Percentiles rank a stretch among this genome's conserved stretches.
Conservation (phyloP, 2,329 filamentous ascomycete species). For the Phyllosticta paracitricarpa region DNA sequence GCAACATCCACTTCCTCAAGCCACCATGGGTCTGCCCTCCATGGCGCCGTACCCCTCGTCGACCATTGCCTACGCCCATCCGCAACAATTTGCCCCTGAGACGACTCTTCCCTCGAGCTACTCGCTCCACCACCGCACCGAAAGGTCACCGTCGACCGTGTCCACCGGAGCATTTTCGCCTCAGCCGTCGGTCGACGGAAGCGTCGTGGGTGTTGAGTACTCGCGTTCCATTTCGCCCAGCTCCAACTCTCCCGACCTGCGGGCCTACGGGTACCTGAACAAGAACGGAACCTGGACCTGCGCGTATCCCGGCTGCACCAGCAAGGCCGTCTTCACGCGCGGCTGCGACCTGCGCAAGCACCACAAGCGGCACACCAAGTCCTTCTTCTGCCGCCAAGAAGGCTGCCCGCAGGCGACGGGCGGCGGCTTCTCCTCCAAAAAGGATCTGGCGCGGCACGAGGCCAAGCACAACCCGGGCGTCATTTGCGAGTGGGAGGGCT, state of each 20-base stretch:
- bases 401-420: slow-evolving; percentile 47
- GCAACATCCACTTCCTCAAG: neutral
- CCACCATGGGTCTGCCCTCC: slow-evolving; percentile 3
- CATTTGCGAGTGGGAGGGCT: slow-evolving; percentile 48
- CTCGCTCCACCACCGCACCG: slow-evolving; percentile 1
- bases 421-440: slow-evolving; percentile 53
- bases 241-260: slow-evolving; percentile 25
- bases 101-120: slow-evolving; percentile 9
- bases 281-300: slow-evolving; percentile 47
- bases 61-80: slow-evolving; percentile 8
- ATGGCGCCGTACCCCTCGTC: slow-evolving; percentile 6
- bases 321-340: slow-evolving; percentile 46
- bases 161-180: slow-evolving; percentile 8
- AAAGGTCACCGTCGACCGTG: slow-evolving; percentile 4
- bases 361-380: slow-evolving; percentile 52
- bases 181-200: slow-evolving; percentile 9
- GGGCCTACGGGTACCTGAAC: slow-evolving; percentile 34
- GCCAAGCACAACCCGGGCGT: slow-evolving; percentile 54
- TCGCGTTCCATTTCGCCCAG: slow-evolving; percentile 31
- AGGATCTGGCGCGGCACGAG: slow-evolving; percentile 51
- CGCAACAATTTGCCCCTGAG: slow-evolving; percentile 4
- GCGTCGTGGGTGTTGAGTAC: slow-evolving; percentile 9
- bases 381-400: slow-evolving; percentile 49
- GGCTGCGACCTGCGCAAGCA: slow-evolving; percentile 54
- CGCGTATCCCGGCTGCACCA: slow-evolving; percentile 49